Base-by-base conservation (phyloP, 495 filamentous ascomycete species). In the Neurospora pannonica region DNA sequence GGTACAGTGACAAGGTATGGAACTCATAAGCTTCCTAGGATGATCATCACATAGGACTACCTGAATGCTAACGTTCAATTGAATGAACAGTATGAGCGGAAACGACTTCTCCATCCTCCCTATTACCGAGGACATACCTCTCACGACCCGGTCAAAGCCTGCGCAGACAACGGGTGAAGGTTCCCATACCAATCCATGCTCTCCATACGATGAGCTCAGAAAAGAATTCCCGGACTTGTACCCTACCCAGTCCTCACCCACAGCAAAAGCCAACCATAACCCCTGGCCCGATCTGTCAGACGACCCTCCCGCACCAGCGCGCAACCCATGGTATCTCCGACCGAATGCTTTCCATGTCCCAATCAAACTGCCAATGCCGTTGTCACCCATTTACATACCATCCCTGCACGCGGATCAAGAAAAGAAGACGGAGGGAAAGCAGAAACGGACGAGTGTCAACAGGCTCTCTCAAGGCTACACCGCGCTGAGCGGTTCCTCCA, bases 251-350 rank as follows among this genome's bases (percentile, higher is more conserved):
- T 67, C 54, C 28, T 67, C 54, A 36, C 15, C 54, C 54, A 34
- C 54, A 67, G 54, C 54, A 36, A 34, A 67, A 36, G 38, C 46
- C 21, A 70, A 40, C 38, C 5, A 69, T 40, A 79, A 80, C 73
- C 74, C 76, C 42, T 77, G 78, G 78, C 78, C 75, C 3, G 77
- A 80, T 42, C 75, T 77, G 15, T 72, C 74, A 13, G 70, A 43
- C n/a, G 40, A 72, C 4, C 73, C 9, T 15, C 10, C 38, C 3
- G 38, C 67, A 5, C 71, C 34, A 19, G n/a, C 15, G 34, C 38
- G 1, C 10, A 67, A 34, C 28, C 15, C 54, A 17, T 67, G 54
- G 54, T 67, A 67, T 40, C 38, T 74, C 10, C 37, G 38, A 19
- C 73, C 69, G 24, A 60, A 37, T 42, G 34, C 48, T 21, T 74